Percentiles rank a stretch among this genome's conserved stretches.
phyloP scores from a whole-genome alignment of 768 basidiomycete species.

The Mycena amicta region DNA sequence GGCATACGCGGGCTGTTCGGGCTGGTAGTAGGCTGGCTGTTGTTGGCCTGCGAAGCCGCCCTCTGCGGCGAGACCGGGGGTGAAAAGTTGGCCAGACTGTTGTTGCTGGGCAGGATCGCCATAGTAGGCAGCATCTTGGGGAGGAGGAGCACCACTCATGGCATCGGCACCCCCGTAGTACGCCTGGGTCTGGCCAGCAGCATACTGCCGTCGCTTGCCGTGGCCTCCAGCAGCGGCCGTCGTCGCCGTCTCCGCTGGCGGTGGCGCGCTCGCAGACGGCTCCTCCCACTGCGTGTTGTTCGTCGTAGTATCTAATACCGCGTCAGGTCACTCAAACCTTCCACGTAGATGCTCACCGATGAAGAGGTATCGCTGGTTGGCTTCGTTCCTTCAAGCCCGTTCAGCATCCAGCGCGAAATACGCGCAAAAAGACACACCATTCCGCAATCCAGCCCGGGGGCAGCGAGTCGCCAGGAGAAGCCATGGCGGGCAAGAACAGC shows the following conservation, averaged over 20 bases:
- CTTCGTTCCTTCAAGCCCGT: constrained; percentile 63
- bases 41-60: constrained; percentile 71
- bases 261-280: constrained; percentile 47
- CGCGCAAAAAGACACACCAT: constrained; percentile 57
- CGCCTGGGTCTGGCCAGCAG: constrained; percentile 89
- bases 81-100: constrained; percentile 70
- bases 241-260: constrained; percentile 42
- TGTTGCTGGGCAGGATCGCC: constrained; percentile 37
- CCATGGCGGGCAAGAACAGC: constrained; percentile 39
- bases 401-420: constrained; percentile 16
- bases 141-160: constrained; percentile 24
- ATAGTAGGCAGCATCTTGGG: constrained; percentile 51
- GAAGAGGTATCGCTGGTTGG: constrained; percentile 83
- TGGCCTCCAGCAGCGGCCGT: constrained; percentile 48
- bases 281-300: constrained; percentile 90
- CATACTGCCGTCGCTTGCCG: constrained; percentile 87
- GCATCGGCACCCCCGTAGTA: constrained; percentile 66
- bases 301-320: constrained; percentile 70
- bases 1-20: constrained; percentile 35
- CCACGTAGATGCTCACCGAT: constrained; percentile 61
- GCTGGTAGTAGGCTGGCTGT: constrained; percentile 37
- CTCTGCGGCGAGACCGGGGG: constrained; percentile 77
- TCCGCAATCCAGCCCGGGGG: constrained; percentile 93
- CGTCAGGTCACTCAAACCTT: constrained; percentile 20
- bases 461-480: constrained; percentile 63